These are phyloP conservation scores for Boletus subcaerulescens DNA, from an alignment of 768 basidiomycete species.

Conservation along the genomic window DNA sequence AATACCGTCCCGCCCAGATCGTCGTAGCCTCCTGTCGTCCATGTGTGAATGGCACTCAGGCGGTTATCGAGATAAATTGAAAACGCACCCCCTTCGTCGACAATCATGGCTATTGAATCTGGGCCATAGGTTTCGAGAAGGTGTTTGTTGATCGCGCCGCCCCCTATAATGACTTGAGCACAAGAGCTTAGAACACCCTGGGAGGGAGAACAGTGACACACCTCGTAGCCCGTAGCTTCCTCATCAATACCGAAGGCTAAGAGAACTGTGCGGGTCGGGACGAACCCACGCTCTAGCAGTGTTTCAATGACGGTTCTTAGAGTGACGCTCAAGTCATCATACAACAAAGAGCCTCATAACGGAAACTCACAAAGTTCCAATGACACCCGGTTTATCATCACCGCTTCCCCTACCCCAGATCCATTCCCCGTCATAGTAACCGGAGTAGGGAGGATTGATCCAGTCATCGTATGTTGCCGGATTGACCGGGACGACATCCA, in stretches of 20 bases:
- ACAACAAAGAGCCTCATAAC: neutral
- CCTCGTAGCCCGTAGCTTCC: constrained; percentile 39
- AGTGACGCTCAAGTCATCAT: neutral
- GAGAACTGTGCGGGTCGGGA: constrained; percentile 30
- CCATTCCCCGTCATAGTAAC: constrained; percentile 42
- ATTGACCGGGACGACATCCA: constrained; percentile 52
- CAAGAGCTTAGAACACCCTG: neutral
- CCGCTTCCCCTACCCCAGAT: constrained; percentile 48
- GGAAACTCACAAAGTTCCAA: constrained; percentile 33
- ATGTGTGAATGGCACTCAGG: neutral
- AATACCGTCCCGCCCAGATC: constrained; percentile 31
- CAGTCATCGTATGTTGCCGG: constrained; percentile 43
- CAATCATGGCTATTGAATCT: constrained; percentile 50
- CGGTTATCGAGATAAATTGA: neutral
- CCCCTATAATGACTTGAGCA: constrained; percentile 31
- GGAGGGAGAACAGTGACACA: constrained; percentile 12
- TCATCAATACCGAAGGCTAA: constrained; percentile 46
- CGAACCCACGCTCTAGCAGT: constrained; percentile 27
- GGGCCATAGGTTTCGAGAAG: constrained; percentile 46
- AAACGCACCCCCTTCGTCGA: constrained; percentile 54
- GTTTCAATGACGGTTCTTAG: constrained; percentile 27
- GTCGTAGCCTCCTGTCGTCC: constrained; percentile 26
- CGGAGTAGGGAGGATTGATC: constrained; percentile 50
- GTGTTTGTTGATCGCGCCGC: constrained; percentile 38
- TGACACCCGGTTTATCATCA: constrained; percentile 42